Conservation (phyloP, 2,329 filamentous ascomycete species). For the Pseudomassariella vexata region DNA sequence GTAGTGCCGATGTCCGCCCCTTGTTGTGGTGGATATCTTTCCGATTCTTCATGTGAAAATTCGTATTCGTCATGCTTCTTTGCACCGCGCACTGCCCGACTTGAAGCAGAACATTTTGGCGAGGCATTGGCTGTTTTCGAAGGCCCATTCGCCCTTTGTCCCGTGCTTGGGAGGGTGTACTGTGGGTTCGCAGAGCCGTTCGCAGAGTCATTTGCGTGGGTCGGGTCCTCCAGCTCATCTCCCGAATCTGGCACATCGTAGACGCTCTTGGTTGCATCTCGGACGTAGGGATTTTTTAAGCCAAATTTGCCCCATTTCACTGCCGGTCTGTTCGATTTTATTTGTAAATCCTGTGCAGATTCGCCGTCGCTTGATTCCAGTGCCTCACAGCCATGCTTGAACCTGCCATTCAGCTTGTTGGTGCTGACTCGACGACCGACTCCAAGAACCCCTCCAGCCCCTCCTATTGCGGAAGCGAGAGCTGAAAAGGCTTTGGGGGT, state of each 20-base stretch:
- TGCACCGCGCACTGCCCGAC: too few species aligned
- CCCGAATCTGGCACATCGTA: constrained; percentile 24
- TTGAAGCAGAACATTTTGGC: too few species aligned
- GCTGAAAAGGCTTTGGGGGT: constrained; percentile 2
- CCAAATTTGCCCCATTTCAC: constrained; percentile 16
- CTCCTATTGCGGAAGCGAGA: constrained; percentile 4
- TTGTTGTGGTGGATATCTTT: too few species aligned
- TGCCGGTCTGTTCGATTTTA: constrained; percentile 9
- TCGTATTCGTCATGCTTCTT: too few species aligned
- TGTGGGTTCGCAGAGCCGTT: constrained; percentile 10
- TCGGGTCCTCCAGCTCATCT: constrained; percentile 13
- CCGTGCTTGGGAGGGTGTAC: constrained; percentile 11
- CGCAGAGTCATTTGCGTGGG: constrained; percentile 1
- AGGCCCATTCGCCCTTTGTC: constrained; percentile 2
- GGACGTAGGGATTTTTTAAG: constrained; percentile 8
- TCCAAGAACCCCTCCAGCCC: constrained; percentile 1
- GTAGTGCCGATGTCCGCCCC: too few species aligned
- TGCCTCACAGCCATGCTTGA: constrained; percentile 1
- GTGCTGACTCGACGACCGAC: constrained; percentile 1
- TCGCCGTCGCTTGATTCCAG: not conserved
- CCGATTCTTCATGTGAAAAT: too few species aligned
- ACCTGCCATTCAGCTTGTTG: not conserved
- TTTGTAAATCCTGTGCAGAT: not conserved
- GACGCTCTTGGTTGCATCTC: constrained; percentile 10
- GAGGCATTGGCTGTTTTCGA: not conserved